phyloP scores from a whole-genome alignment of 345 rosid genomes.

The thale cress (Arabidopsis thaliana) region TAIR10.1 NC_003071.7:9087501-9088000 shows the following conservation, averaged over 20 bases:
- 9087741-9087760: slow-evolving; percentile 29
- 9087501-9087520: neutral
- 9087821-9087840: slow-evolving; percentile 25
- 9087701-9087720: slow-evolving; percentile 15
- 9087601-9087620: slow-evolving; percentile 3
- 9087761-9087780: slow-evolving; percentile 11
- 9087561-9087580: neutral
- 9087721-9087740: slow-evolving; percentile 12
- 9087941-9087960: slow-evolving; percentile 29
- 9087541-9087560: neutral
- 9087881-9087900: slow-evolving; percentile 33
- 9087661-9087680: slow-evolving; percentile 23
- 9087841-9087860: slow-evolving; percentile 8
- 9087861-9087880: slow-evolving; percentile 36
- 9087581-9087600: neutral
- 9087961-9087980: slow-evolving; percentile 33
- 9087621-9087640: neutral
- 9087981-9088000: slow-evolving; percentile 35
- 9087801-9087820: slow-evolving; percentile 20
- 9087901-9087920: slow-evolving; percentile 27
- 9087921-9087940: slow-evolving; percentile 23
- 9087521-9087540: slow-evolving; percentile 14
- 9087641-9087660: slow-evolving; percentile 15
- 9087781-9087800: slow-evolving; percentile 29
- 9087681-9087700: slow-evolving; percentile 12